Evolutionary conservation across 495 filamentous ascomycete species (phyloP).

Genomic region (Barbatosphaeria neglecta): DNA sequence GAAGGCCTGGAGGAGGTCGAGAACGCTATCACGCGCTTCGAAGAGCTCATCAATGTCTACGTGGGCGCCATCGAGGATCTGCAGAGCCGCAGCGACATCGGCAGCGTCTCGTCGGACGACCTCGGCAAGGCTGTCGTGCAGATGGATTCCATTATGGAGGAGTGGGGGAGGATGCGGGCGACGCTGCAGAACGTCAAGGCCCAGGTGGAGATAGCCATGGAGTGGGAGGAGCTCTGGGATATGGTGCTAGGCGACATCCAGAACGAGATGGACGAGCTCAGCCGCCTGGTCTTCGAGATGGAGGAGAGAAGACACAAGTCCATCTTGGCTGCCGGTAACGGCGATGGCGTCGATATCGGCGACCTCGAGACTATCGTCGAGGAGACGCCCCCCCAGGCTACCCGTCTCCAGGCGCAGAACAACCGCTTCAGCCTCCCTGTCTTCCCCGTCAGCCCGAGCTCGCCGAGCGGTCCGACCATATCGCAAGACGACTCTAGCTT

Average conservation of each 20-base stretch:
- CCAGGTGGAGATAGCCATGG: slow-evolving; percentile 93
- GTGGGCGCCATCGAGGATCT: slow-evolving; percentile 82
- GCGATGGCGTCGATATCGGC: slow-evolving; percentile 64
- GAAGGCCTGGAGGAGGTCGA: slow-evolving; percentile 87
- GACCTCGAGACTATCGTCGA: slow-evolving; percentile 92
- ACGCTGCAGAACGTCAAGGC: slow-evolving; percentile 68
- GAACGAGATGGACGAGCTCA: slow-evolving; percentile 74
- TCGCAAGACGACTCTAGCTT: slow-evolving; percentile 70
- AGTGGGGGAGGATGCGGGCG: slow-evolving; percentile 69
- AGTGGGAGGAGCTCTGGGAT: slow-evolving; percentile 97
- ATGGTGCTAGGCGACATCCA: slow-evolving; percentile 88
- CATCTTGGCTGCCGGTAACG: slow-evolving; percentile 45
- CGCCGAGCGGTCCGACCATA: slow-evolving; percentile 44
- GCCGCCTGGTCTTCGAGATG: slow-evolving; percentile 85
- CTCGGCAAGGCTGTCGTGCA: slow-evolving; percentile 62
- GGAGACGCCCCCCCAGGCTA: slow-evolving; percentile 55
- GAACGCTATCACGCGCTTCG: slow-evolving; percentile 72
- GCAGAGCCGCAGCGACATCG: slow-evolving; percentile 68
- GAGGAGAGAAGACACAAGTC: slow-evolving; percentile 80
- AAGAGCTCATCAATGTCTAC: slow-evolving; percentile 78
- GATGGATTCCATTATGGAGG: slow-evolving; percentile 75
- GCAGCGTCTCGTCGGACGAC: slow-evolving; percentile 51
- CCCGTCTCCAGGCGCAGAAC: slow-evolving; percentile 24
- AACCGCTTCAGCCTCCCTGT: slow-evolving; percentile 59
- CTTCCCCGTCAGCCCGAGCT: slow-evolving; percentile 43